Evolutionary conservation across 176 grass and related monocot genomes (phyloP).

Genomic region (Eleusine indica): DNA sequence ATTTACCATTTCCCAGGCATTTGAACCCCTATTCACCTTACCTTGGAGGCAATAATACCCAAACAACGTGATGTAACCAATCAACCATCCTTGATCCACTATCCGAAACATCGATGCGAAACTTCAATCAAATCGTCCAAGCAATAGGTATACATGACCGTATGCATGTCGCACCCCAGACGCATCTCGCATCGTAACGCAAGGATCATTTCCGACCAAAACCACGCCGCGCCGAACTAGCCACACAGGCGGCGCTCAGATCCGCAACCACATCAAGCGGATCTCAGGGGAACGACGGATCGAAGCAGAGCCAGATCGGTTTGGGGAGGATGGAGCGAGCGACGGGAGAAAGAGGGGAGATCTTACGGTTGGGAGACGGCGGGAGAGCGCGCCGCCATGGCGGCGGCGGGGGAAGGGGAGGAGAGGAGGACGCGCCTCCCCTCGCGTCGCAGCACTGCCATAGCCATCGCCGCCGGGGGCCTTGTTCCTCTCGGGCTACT

Average conservation of each 20-base stretch:
- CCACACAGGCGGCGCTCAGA: background rate
- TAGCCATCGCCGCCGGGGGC: conserved; percentile 61
- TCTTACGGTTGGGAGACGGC: conserved; percentile 50
- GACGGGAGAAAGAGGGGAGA: background rate
- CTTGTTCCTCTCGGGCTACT: background rate
- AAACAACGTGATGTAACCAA: background rate
- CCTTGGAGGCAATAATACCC: background rate
- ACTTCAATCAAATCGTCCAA: background rate
- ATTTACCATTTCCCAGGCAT: conserved; percentile 13
- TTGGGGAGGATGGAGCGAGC: too few relatives aligned
- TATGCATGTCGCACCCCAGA: background rate
- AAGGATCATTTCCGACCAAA: background rate
- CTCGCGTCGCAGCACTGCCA: conserved; percentile 69
- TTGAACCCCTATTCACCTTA: background rate
- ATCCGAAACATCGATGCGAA: background rate
- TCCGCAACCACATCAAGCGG: background rate
- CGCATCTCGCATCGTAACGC: background rate
- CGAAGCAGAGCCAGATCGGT: background rate
- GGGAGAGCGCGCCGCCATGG: conserved; percentile 46
- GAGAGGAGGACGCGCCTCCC: conserved; percentile 65
- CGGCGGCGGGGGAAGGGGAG: conserved; percentile 23
- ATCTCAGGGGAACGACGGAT: conserved; percentile 11
- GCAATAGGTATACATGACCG: background rate
- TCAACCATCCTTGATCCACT: background rate
- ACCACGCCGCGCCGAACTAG: background rate